Conservation (phyloP, 192 early-diverging fungal genomes). For the Physocladia obscura region DNA sequence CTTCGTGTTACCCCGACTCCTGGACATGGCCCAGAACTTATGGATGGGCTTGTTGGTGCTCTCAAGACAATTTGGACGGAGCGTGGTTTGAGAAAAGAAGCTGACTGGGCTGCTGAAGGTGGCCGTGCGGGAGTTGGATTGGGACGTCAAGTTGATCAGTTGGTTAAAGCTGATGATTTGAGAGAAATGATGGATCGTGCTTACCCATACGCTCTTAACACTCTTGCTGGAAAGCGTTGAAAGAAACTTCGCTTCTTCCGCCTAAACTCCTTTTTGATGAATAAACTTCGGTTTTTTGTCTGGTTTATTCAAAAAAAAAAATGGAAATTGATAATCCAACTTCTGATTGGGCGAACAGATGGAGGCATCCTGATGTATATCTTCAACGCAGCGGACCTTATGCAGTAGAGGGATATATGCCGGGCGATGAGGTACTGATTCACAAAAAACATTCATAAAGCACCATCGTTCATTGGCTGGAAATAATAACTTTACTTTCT, state of each 20-base stretch:
- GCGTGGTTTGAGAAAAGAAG: constrained; percentile 78
- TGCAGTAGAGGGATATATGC: constrained; percentile 48
- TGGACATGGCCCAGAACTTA: constrained; percentile 81
- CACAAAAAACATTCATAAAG: too few species aligned
- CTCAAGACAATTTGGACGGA: constrained; percentile 85
- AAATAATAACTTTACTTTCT: too few species aligned
- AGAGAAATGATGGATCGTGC: constrained; percentile 27
- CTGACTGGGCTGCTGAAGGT: constrained; percentile 82
- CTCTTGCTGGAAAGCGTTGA: constrained; percentile 19
- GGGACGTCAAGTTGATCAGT: constrained; percentile 39
- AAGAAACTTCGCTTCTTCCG: too few species aligned
- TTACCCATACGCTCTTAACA: constrained; percentile 23
- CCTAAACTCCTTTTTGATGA: too few species aligned
- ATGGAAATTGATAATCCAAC: too few species aligned
- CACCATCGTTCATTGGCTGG: too few species aligned
- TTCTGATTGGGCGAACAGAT: constrained; percentile 41
- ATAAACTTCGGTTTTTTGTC: too few species aligned
- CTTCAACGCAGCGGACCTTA: constrained; percentile 52
- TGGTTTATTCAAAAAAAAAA: too few species aligned
- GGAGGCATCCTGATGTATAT: constrained; percentile 49
- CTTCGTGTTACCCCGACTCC: constrained; percentile 97
- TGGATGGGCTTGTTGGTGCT: constrained; percentile 78
- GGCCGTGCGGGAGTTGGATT: constrained; percentile 85
- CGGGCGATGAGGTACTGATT: constrained; percentile 43
- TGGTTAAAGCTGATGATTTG: constrained; percentile 34